Evolutionary conservation across 176 grass and related monocot genomes (phyloP).

Genomic region (Hyparrhenia diplandra): DNA sequence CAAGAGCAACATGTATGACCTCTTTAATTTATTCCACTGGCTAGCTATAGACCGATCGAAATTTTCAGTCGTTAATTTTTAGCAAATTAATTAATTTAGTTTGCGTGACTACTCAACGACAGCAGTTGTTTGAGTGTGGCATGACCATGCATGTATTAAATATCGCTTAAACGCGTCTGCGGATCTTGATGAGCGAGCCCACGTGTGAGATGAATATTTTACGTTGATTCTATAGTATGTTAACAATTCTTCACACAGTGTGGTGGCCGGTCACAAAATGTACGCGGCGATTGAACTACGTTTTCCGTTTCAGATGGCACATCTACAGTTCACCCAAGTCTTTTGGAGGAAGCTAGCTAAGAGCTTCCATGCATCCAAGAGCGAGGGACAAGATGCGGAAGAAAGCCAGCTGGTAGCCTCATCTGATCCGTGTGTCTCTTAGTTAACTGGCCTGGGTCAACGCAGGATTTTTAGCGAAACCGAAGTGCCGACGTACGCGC

Average conservation of each 20-base stretch:
- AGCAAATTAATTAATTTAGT: not conserved
- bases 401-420: too few relatives aligned
- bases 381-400: too few relatives aligned
- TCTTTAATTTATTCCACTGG: too few relatives aligned
- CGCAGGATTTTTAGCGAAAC: not conserved
- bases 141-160: not conserved
- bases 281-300: not conserved
- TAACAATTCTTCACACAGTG: too few relatives aligned
- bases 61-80: not conserved
- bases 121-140: not conserved
- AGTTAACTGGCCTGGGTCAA: not conserved
- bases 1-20: not conserved
- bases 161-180: slow-evolving; percentile 2
- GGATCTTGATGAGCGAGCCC: not conserved
- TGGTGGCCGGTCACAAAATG: not conserved
- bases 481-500: slow-evolving; percentile 5
- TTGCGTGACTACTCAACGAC: not conserved
- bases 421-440: not conserved
- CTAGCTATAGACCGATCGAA: not conserved
- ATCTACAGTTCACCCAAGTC: not conserved
- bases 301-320: not conserved
- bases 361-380: not conserved
- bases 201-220: too few relatives aligned
- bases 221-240: too few relatives aligned
- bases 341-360: not conserved